Base-by-base conservation (phyloP, 768 basidiomycete genomes). In the Peribolospora kevripleyi region DNA sequence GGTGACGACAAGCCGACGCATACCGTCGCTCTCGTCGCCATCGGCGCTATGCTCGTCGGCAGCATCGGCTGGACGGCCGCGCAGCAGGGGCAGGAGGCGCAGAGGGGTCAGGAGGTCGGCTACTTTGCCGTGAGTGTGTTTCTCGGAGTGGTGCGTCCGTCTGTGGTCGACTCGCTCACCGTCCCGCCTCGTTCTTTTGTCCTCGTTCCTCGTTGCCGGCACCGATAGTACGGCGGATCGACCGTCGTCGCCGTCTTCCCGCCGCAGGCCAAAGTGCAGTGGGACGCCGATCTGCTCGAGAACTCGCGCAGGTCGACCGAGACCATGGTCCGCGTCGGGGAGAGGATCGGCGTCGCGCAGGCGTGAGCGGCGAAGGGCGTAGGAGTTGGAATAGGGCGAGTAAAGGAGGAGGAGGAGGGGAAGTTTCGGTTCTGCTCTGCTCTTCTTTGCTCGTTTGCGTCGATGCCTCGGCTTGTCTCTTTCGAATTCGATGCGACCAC, bases 31-130 rank as follows among this genome's bases (percentile, higher is more conserved):
- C 77, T 79, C 59, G 76, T 84, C 7, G 80, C 82, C 7, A 72
- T 86, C 56, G 84, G 84, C 3, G 84, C 84, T 6, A 73, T 86
- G 68, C 75, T 87, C 42, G 84, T 85, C 0, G 84, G 81, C 0
- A 76, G 76, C 52, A 80, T 86, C 61, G 68, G 54, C 2, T 82
- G 79, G 78, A 81, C 81, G 0, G 55, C 65, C 50, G 25, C 25
- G 25, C 61, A 64, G 43, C 55, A 63, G 0, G 70, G 67, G 0
- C 63, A 64, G 38, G 54, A 49, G 11, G 68, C 72, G 39, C 55
- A 74, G 65, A 70, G 74, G 56, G 71, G 73, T 7, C 68, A 72
- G 48, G 67, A 65, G 48, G 66, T 84, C 10, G 72, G 75, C 50
- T 75, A 76, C 55, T 82, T 81, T 48, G 77, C 25, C 25, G 25